A percentile compares a stretch with the other conserved stretches of the same genome.
Evolutionary conservation across 2,329 filamentous ascomycete genomes (phyloP).

Genomic region (Chaetomium globosum): DNA sequence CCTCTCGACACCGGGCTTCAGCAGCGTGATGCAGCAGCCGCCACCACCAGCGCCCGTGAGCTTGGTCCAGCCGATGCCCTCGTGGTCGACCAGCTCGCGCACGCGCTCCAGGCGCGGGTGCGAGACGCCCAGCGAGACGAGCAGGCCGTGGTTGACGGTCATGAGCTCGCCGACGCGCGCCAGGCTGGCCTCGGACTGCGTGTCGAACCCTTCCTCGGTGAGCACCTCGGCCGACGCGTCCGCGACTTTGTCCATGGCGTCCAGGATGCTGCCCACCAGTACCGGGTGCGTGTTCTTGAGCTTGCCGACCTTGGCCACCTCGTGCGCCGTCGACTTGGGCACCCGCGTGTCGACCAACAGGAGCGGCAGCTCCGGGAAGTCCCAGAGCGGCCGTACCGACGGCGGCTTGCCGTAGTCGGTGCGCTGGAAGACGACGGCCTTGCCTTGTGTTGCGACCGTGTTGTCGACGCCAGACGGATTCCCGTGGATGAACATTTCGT

Average conservation of each 20-base stretch:
- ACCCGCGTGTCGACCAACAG: slow-evolving; percentile 88
- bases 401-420: slow-evolving; percentile 77
- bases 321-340: slow-evolving; percentile 78
- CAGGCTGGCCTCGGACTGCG: slow-evolving; percentile 64
- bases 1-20: slow-evolving; percentile 66
- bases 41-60: slow-evolving; percentile 94
- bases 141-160: slow-evolving; percentile 87
- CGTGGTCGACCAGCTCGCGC: slow-evolving; percentile 84
- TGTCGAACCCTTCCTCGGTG: slow-evolving; percentile 67
- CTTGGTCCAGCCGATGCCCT: slow-evolving; percentile 94
- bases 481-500: slow-evolving; percentile 95
- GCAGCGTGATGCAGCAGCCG: slow-evolving; percentile 89
- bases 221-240: slow-evolving; percentile 58
- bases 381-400: slow-evolving; percentile 72
- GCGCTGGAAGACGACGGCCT: slow-evolving; percentile 88
- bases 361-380: slow-evolving; percentile 89
- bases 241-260: slow-evolving; percentile 78
- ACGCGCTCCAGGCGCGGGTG: slow-evolving; percentile 91
- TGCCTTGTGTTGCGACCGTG: slow-evolving; percentile 89
- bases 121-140: slow-evolving; percentile 90
- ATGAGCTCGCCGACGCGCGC: slow-evolving; percentile 82
- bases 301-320: slow-evolving; percentile 82
- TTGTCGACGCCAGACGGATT: slow-evolving; percentile 97
- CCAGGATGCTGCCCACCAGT: slow-evolving; percentile 77
- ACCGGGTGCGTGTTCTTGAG: slow-evolving; percentile 72